Conservation (phyloP, 345 rosid species). For the Excoecaria cochinchinensis region DNA sequence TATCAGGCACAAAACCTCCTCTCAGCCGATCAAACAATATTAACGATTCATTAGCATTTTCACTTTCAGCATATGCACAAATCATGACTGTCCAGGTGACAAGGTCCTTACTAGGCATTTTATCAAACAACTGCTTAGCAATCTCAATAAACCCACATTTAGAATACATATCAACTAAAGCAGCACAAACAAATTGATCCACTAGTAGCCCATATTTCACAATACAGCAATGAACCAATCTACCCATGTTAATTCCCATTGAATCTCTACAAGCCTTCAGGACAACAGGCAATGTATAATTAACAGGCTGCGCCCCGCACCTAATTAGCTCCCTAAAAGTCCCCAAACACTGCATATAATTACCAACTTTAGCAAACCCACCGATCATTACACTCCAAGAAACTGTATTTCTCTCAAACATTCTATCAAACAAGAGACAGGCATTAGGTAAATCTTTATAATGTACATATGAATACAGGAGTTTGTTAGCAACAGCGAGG, state of each 20-base stretch:
- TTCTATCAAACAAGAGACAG: constrained; percentile 40
- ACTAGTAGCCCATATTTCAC: constrained; percentile 45
- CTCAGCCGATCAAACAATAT: constrained; percentile 58
- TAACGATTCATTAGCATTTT: constrained; percentile 48
- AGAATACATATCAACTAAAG: constrained; percentile 58
- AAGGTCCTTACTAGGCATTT: constrained; percentile 51
- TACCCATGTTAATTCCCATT: constrained; percentile 40
- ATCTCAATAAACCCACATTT: constrained; percentile 44
- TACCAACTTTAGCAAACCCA: constrained; percentile 54
- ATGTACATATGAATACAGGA: constrained; percentile 40
- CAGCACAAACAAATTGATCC: constrained; percentile 51
- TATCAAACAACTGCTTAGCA: constrained; percentile 51
- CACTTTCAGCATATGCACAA: constrained; percentile 48
- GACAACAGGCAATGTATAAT: constrained; percentile 52
- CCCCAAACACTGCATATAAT: constrained; percentile 39
- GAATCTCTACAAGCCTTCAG: constrained; percentile 55
- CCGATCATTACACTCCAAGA: constrained; percentile 74
- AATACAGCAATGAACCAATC: constrained; percentile 47
- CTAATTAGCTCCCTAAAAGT: constrained; percentile 56
- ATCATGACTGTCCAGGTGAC: constrained; percentile 80
- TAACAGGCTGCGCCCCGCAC: constrained; percentile 46
- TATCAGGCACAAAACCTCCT: not conserved
- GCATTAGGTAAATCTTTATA: constrained; percentile 39
- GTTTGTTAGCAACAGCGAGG: constrained; percentile 47
- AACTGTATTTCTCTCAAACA: constrained; percentile 45